Percentiles rank a stretch among this genome's conserved stretches.
Conservation (phyloP, 192 early-diverging fungal species). For the Coemansia javaensis region DNA sequence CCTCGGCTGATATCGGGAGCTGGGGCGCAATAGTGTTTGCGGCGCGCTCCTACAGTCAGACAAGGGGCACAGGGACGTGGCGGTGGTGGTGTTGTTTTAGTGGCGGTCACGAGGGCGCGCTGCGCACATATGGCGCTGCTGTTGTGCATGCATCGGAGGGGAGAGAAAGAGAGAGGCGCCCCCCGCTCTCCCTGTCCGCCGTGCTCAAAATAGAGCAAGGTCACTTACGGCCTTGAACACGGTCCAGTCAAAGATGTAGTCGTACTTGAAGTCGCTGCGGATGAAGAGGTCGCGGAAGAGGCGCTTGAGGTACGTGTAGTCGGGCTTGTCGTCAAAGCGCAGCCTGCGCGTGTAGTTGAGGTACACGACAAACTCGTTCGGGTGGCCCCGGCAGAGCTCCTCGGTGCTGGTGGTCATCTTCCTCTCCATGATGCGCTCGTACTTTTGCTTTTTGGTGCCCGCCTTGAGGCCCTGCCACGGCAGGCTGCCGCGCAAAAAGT, state of each 20-base stretch:
- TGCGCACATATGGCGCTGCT: no score
- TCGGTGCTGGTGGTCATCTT: conserved; percentile 85
- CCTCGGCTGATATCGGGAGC: conserved; percentile 27
- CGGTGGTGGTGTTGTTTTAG: no score
- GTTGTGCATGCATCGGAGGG: no score
- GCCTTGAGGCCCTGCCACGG: conserved; percentile 93
- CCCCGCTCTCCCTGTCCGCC: no score
- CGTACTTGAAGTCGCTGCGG: conserved; percentile 76
- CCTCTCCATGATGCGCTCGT: conserved; percentile 91
- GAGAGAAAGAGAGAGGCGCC: no score
- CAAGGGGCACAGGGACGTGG: no score
- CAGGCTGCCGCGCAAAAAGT: conserved; percentile 83
- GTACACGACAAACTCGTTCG: conserved; percentile 82
- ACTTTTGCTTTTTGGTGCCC: conserved; percentile 87
- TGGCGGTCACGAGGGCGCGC: no score
- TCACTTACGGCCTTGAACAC: conserved; percentile 47
- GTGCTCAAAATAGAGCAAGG: neutral
- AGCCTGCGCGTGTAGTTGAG: conserved; percentile 80
- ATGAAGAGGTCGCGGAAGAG: conserved; percentile 82
- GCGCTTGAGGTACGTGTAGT: conserved; percentile 83
- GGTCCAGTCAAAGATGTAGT: conserved; percentile 91
- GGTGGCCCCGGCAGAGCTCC: conserved; percentile 74
- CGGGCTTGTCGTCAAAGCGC: conserved; percentile 89
- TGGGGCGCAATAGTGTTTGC: conserved; percentile 23
- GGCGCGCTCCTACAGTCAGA: conserved; percentile 28